A percentile compares a stretch with the other conserved stretches of the same genome.
These are phyloP conservation scores for Curvularia lunata DNA, from an alignment of 2,329 filamentous ascomycete species.

Conservation along the genomic window DNA sequence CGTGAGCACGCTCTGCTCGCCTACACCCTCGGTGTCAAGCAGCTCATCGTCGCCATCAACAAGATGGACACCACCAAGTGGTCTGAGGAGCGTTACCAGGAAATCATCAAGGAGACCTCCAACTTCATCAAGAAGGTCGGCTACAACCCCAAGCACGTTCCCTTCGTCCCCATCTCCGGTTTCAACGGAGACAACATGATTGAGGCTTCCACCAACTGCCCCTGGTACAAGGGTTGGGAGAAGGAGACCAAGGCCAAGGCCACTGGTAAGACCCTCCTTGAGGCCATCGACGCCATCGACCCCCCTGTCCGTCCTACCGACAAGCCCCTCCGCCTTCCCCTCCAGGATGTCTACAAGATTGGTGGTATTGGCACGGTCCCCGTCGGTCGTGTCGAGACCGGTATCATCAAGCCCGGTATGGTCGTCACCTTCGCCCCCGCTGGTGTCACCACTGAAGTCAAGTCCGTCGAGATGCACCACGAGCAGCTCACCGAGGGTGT, in stretches of 20 bases:
- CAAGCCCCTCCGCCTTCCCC: constrained; percentile 99
- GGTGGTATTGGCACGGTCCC: constrained; percentile 99
- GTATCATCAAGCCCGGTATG: constrained; percentile 83
- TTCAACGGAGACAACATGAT: constrained; percentile 99
- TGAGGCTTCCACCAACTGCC: constrained; percentile 83
- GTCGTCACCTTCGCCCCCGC: constrained; percentile 98
- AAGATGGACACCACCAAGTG: constrained; percentile 99
- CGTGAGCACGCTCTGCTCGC: constrained; percentile 99
- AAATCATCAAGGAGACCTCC: constrained; percentile 99
- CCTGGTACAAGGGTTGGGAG: constrained; percentile 99
- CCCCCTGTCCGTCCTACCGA: constrained; percentile 89
- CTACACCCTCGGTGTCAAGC: constrained; percentile 99
- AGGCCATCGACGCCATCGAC: constrained; percentile 98
- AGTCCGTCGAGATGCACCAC: constrained; percentile 99
- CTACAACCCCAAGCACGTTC: constrained; percentile 98
- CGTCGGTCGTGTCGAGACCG: constrained; percentile 99
- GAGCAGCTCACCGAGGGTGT: constrained; percentile 95
- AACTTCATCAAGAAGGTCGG: constrained; percentile 99
- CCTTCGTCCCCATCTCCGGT: constrained; percentile 99
- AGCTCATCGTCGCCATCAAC: constrained; percentile 99
- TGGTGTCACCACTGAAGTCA: constrained; percentile 99
- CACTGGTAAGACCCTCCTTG: constrained; percentile 96
- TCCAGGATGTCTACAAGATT: constrained; percentile 99
- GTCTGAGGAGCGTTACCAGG: constrained; percentile 93
- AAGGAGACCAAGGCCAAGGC: constrained; percentile 94